These are phyloP conservation scores for Santalum album DNA, from an alignment of 164 flowering plant genomes.

Conservation along the genomic window DNA sequence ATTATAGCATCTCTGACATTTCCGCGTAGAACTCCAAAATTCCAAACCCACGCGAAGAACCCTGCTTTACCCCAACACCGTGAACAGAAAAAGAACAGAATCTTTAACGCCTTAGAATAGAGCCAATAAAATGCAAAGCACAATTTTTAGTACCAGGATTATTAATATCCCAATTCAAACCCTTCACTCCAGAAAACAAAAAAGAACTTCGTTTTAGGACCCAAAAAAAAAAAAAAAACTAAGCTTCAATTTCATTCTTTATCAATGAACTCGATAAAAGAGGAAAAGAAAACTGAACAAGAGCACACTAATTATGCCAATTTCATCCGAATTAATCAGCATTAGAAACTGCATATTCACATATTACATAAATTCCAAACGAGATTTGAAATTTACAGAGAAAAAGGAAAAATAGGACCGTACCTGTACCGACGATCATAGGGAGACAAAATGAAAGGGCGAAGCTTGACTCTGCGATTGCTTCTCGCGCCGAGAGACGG, in stretches of 20 bases:
- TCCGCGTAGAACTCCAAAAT: neutral
- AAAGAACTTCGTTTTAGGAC: neutral
- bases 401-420: neutral
- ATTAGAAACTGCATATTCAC: no score
- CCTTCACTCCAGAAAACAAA: neutral
- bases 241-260: no score
- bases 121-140: neutral
- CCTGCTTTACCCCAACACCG: neutral
- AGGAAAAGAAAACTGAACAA: no score
- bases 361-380: neutral
- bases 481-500: conserved; percentile 89
- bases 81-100: neutral
- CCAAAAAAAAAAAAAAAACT: no score
- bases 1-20: neutral
- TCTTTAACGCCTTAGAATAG: neutral
- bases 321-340: no score
- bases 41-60: neutral
- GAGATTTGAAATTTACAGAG: neutral
- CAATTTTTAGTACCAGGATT: neutral
- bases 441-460: conserved; percentile 57
- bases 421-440: conserved; percentile 81
- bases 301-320: no score
- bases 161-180: neutral
- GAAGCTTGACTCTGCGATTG: conserved; percentile 59
- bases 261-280: no score